Percentiles rank a stretch among this genome's conserved stretches.
phyloP scores from a whole-genome alignment of 495 filamentous ascomycete species.

The Xylaria bambusicola region DNA sequence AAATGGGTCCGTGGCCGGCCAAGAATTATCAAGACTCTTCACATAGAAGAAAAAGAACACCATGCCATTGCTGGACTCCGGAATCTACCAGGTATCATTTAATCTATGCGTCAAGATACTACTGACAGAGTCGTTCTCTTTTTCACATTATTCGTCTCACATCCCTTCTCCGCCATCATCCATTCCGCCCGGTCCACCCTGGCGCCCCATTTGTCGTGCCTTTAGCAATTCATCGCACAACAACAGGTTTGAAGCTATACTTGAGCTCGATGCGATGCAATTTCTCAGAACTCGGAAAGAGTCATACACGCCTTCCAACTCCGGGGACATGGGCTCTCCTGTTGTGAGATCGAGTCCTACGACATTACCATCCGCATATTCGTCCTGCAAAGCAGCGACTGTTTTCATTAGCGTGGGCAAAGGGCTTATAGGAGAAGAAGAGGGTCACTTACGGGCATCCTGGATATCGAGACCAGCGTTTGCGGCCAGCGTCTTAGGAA shows the following conservation, averaged over 20 bases:
- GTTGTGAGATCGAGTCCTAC: conserved; percentile 84
- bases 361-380: conserved; percentile 77
- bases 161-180: conserved; percentile 33
- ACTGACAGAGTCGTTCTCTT: too few species aligned
- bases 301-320: conserved; percentile 89
- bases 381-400: conserved; percentile 86
- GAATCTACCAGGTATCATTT: too few species aligned
- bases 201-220: conserved; percentile 85
- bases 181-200: conserved; percentile 54
- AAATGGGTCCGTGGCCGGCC: too few species aligned
- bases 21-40: too few species aligned
- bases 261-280: conserved; percentile 87
- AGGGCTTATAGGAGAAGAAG: too few species aligned
- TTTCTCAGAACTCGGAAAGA: conserved; percentile 94
- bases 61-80: too few species aligned
- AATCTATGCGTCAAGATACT: too few species aligned
- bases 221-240: conserved; percentile 97
- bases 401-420: conserved; percentile 28
- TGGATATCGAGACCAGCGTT: conserved; percentile 97
- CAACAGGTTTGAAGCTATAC: conserved; percentile 93
- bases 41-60: too few species aligned
- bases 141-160: conserved; percentile 35
- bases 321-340: conserved; percentile 94
- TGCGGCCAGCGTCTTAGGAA: conserved; percentile 95
- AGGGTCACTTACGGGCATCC: conserved; percentile 70